Percentiles rank a stretch among this genome's conserved stretches.
phyloP scores from a whole-genome alignment of 129 eudicot species.

The Calendula officinalis region DNA sequence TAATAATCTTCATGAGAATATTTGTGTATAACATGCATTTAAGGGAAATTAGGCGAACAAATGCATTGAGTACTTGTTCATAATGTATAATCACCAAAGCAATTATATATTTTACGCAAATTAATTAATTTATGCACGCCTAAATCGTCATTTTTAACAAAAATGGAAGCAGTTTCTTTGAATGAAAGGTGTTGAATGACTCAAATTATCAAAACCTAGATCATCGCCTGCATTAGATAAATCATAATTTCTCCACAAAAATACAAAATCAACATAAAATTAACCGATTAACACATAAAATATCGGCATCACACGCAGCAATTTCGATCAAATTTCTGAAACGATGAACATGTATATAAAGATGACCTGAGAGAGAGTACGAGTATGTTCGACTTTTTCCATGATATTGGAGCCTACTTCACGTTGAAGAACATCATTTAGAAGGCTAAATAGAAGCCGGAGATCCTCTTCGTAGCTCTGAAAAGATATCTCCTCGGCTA shows the following conservation, averaged over 20 bases:
- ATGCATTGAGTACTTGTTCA: too few species aligned
- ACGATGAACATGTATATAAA: not conserved
- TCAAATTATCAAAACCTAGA: not conserved
- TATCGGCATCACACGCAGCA: not conserved
- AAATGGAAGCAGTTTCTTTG: not conserved
- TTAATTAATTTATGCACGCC: not conserved
- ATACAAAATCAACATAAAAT: not conserved
- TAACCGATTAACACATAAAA: not conserved
- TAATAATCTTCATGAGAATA: too few species aligned
- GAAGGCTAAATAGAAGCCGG: constrained; percentile 61
- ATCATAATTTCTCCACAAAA: not conserved
- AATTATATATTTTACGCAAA: too few species aligned
- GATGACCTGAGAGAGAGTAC: constrained; percentile 71
- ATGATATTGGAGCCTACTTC: constrained; percentile 57
- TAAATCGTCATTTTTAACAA: not conserved
- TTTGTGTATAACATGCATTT: too few species aligned
- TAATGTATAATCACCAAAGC: too few species aligned
- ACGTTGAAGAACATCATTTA: constrained; percentile 74
- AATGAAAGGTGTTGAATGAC: constrained; percentile 2
- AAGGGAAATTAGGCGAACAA: too few species aligned
- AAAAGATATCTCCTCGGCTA: constrained; percentile 85
- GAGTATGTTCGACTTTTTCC: constrained; percentile 60
- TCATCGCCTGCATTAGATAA: not conserved
- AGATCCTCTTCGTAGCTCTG: constrained; percentile 82
- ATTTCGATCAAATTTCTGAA: constrained; percentile 8